Conservation (phyloP, 257 asterid genomes). For the Scutellaria minor region DNA sequence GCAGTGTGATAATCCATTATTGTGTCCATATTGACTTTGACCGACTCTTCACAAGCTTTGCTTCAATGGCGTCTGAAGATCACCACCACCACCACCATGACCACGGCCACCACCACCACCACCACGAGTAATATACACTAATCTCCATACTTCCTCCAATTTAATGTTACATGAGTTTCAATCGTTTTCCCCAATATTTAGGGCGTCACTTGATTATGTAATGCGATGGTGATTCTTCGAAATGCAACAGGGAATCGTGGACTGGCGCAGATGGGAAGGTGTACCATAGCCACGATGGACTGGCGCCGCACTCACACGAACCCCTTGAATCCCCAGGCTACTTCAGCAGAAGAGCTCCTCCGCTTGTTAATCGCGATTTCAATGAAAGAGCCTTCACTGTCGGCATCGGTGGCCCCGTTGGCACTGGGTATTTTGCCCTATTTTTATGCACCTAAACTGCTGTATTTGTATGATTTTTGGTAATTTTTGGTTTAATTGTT, state of each 20-base stretch:
- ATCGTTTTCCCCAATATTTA: background rate
- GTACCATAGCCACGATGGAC: conserved; percentile 97
- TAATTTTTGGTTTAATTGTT: background rate
- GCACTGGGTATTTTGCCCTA: conserved; percentile 69
- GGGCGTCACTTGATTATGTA: background rate
- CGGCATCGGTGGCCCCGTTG: conserved; percentile 99
- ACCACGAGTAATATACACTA: conserved; percentile 46
- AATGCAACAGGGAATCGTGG: conserved; percentile 69
- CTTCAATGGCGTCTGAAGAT: conserved; percentile 57
- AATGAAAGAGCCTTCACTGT: conserved; percentile 89
- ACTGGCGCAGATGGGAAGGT: conserved; percentile 80
- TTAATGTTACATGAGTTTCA: background rate
- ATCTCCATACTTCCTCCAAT: background rate
- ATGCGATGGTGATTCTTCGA: background rate
- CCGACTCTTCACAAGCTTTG: background rate
- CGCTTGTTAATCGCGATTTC: conserved; percentile 68
- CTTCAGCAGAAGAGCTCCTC: conserved; percentile 92
- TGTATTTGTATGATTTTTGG: background rate
- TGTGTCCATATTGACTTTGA: background rate
- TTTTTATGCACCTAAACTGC: background rate
- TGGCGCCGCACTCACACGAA: conserved; percentile 94
- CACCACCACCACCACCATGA: conserved; percentile 42
- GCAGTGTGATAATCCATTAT: no score
- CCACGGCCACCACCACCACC: conserved; percentile 34
- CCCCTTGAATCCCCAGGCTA: conserved; percentile 89